These are phyloP conservation scores for Xylariales sp. DNA, from an alignment of 2,329 filamentous ascomycete species.

Conservation along the genomic window DNA sequence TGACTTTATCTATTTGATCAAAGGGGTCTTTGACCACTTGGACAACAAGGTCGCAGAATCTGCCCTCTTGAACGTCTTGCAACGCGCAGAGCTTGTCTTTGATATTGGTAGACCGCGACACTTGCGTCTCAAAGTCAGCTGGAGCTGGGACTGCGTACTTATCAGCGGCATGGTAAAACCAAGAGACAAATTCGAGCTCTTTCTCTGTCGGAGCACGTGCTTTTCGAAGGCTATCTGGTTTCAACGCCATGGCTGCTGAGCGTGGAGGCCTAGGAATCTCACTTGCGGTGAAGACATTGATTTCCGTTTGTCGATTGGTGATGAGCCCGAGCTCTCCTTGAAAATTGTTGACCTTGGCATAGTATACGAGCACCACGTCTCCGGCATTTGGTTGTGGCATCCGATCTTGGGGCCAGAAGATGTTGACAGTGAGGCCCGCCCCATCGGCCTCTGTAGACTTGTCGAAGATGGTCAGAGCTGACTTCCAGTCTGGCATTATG, in stretches of 20 bases:
- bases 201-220: conserved; percentile 17
- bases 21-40: conserved; percentile 58
- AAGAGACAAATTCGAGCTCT: conserved; percentile 42
- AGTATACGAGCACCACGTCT: conserved; percentile 62
- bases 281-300: conserved; percentile 39
- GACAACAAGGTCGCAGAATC: conserved; percentile 66
- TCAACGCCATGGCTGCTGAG: conserved; percentile 30
- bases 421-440: conserved; percentile 44
- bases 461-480: conserved; percentile 58
- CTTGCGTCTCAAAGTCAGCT: conserved; percentile 36
- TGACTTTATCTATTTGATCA: conserved; percentile 40
- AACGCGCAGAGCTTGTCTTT: conserved; percentile 60
- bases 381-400: conserved; percentile 46
- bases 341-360: conserved; percentile 44
- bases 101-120: conserved; percentile 35
- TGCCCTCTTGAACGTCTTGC: conserved; percentile 50
- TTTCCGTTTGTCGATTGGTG: conserved; percentile 34
- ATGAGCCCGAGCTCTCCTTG: conserved; percentile 36
- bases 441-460: conserved; percentile 42
- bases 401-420: conserved; percentile 51
- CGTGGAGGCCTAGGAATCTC: conserved; percentile 35
- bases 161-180: conserved; percentile 40
- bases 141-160: conserved; percentile 38
- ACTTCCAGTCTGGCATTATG: conserved; percentile 49
- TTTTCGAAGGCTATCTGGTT: conserved; percentile 11